Conservation (phyloP, 2,329 filamentous ascomycete species). For the Bipolaris cookei region DNA sequence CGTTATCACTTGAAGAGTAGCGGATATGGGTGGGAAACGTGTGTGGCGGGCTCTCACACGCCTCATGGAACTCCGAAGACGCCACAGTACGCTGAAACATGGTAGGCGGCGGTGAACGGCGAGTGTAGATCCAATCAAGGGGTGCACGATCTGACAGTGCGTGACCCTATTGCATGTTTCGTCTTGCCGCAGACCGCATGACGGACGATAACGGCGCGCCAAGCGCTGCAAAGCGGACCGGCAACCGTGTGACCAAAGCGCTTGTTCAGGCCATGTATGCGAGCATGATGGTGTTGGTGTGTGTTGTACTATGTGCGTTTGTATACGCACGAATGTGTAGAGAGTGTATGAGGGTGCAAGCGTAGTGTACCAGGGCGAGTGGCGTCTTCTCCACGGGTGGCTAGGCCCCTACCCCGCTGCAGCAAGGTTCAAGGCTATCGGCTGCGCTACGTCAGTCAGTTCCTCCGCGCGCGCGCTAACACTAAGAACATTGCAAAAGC, state of each 20-base stretch:
- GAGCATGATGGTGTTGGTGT: neutral
- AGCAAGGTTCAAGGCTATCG: conserved; percentile 20
- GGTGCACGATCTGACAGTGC: conserved; percentile 34
- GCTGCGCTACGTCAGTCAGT: conserved; percentile 37
- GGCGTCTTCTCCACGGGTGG: conserved; percentile 1
- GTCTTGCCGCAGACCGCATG: conserved; percentile 29
- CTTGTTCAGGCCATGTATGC: neutral
- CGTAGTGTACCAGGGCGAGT: neutral
- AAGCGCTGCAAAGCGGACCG: conserved; percentile 19
- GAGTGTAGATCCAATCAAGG: conserved; percentile 35
- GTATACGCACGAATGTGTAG: neutral
- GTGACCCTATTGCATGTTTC: conserved; percentile 31
- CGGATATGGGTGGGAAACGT: neutral
- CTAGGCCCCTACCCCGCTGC: conserved; percentile 10
- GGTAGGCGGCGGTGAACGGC: conserved; percentile 29
- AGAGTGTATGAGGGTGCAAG: neutral
- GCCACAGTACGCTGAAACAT: conserved; percentile 16
- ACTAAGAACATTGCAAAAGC: conserved; percentile 9
- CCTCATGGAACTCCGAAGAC: conserved; percentile 3
- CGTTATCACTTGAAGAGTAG: conserved; percentile 1
- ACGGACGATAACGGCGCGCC: conserved; percentile 31
- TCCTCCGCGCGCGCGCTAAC: conserved; percentile 16
- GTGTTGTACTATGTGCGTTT: neutral
- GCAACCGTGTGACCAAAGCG: conserved; percentile 1
- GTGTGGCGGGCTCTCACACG: conserved; percentile 2